Evolutionary conservation across 1,284 basidiomycete species (phyloP), one percentile per base, ranked within the genome.

Genomic region (Thecaphora thlaspeos): DNA sequence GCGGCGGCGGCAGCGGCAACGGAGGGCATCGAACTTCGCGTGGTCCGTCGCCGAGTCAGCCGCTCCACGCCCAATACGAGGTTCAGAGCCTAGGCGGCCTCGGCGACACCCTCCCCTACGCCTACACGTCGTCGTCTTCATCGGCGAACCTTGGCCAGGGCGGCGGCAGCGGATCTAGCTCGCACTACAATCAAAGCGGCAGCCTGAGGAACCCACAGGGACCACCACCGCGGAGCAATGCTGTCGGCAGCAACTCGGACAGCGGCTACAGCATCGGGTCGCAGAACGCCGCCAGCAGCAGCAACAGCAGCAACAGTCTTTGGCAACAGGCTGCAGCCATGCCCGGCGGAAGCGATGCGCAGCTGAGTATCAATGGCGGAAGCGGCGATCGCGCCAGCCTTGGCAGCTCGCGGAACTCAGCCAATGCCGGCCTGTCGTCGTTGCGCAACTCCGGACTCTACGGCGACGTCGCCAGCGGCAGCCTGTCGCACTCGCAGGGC

Each of bases 61-160:
- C 51, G 30, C 50, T 53, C 12, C 43, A 44, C 8, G 52, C 48
- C 18, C 61, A 65, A n/a, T 60, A 60, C 38, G 45, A 38, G 3
- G 37, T 43, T 57, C 54, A 2, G 19, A 12, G 57, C 7, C 51
- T 65, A 2, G 57, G 57, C 43, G 62, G 60, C 28, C 51, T 65
- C 17, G 55, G 53, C 1, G 62, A 65, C 30, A 44, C 51, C 5
- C 21, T 65, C 23, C 62, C 62, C 4, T 65, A 61, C 30, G 62
- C 62, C 22, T 65, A 65, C 30, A 54, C 60, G 2, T 46, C 57
- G 5, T 28, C 26, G 26, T 28, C 26, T 7, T 28, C 26, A 5
- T 28, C 26, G 26, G 26, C 26, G 26, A 11, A 5, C 5, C 11
- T 7, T 11, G 26, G 5, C 7, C 5, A 28, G 5, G 5, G 7